A percentile compares a stretch with the other conserved stretches of the same genome.
Evolutionary conservation across 176 grass and related monocot genomes (phyloP).

Genomic region (Zea luxurians): DNA sequence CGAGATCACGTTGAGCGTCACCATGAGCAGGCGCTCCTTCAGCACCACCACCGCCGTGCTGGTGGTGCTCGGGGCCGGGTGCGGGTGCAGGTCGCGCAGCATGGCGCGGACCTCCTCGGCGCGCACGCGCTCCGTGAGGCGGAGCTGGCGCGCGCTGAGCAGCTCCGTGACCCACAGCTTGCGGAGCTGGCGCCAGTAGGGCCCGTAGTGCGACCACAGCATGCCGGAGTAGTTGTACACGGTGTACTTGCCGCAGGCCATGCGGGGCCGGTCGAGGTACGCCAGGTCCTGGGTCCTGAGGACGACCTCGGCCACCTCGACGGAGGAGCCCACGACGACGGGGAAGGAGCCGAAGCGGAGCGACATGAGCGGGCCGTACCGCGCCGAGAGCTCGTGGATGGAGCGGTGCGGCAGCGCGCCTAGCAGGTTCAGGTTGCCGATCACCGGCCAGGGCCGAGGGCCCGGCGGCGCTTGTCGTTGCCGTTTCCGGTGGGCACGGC

Average conservation of each 20-base stretch:
- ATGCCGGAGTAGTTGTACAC: constrained; percentile 6
- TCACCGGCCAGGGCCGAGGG: background rate
- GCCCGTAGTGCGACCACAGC: background rate
- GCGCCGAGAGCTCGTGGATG: background rate
- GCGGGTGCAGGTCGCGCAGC: background rate
- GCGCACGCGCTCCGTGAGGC: background rate
- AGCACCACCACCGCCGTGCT: background rate
- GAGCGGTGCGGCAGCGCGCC: background rate
- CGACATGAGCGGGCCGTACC: constrained; percentile 3
- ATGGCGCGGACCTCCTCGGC: background rate
- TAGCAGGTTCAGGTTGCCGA: background rate
- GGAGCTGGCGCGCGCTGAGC: background rate
- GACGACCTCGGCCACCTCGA: background rate
- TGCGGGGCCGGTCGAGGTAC: background rate
- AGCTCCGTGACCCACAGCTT: background rate
- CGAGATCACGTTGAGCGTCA: background rate
- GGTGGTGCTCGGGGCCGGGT: too few species aligned
- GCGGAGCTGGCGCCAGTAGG: constrained; percentile 4
- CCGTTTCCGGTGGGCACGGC: background rate
- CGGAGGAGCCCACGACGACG: constrained; percentile 5
- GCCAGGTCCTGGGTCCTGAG: background rate
- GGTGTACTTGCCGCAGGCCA: background rate
- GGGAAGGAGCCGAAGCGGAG: background rate
- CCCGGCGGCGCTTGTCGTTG: background rate
- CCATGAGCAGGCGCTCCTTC: background rate